phyloP scores from a whole-genome alignment of 2,329 filamentous ascomycete species.

The Hypoxylon sp. region DNA sequence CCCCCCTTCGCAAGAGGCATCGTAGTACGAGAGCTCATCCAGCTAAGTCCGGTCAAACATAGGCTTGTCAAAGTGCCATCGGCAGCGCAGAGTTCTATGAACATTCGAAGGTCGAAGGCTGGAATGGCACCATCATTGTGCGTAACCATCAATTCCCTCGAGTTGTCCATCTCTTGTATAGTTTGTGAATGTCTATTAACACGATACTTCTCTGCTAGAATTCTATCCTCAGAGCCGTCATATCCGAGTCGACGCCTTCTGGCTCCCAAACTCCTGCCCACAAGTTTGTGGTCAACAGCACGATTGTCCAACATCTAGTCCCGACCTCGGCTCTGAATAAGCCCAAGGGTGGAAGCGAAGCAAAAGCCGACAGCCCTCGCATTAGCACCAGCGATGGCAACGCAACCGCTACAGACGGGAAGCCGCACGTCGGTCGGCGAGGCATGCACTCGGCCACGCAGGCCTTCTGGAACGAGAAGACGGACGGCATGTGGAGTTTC shows the following conservation, averaged over 20 bases:
- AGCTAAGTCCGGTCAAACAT: constrained; percentile 45
- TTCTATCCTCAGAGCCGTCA: constrained; percentile 80
- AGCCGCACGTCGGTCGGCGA: constrained; percentile 82
- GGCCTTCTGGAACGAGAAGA: constrained; percentile 92
- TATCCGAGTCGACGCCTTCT: constrained; percentile 77
- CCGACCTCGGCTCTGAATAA: constrained; percentile 75
- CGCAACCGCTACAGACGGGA: constrained; percentile 71
- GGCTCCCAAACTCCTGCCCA: constrained; percentile 72
- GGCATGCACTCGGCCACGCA: constrained; percentile 91
- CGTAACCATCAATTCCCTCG: constrained; percentile 50
- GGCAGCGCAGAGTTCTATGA: constrained; percentile 84
- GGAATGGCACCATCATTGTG: constrained; percentile 96
- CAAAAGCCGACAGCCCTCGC: constrained; percentile 63
- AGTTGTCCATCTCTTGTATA: not conserved
- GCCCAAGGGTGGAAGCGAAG: constrained; percentile 64
- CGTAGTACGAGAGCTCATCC: not conserved
- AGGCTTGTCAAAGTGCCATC: constrained; percentile 88
- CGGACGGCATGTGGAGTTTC: constrained; percentile 90
- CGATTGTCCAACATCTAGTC: constrained; percentile 93
- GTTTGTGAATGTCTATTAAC: constrained; percentile 1
- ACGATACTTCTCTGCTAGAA: constrained; percentile 63
- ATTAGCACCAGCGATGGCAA: constrained; percentile 67
- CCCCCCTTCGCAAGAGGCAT: constrained; percentile 21
- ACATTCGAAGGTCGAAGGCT: constrained; percentile 84
- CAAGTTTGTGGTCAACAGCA: constrained; percentile 98